Evolutionary conservation across 148 eudicot genomes (phyloP).

Genomic region (Rhododendron vialii): DNA sequence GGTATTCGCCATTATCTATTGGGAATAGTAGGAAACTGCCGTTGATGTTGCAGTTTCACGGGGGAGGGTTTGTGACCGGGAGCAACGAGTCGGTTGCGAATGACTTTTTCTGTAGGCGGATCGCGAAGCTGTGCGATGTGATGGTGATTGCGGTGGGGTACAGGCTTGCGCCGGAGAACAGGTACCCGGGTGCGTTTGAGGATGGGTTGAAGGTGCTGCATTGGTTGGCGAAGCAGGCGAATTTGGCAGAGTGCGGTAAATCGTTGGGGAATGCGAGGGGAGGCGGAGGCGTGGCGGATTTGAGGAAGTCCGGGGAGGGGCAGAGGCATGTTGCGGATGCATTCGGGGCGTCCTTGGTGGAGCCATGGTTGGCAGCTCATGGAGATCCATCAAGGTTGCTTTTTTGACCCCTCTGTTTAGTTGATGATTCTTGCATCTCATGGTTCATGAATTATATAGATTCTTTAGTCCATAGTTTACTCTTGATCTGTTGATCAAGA

Average conservation of each 20-base stretch:
- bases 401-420: not conserved
- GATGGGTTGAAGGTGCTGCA: conserved; percentile 87
- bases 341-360: conserved; percentile 86
- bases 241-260: conserved; percentile 87
- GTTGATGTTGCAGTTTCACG: conserved; percentile 89
- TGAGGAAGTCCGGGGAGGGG: conserved; percentile 52
- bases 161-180: conserved; percentile 86
- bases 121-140: conserved; percentile 79
- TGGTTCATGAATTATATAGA: not conserved
- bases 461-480: not conserved
- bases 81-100: conserved; percentile 82
- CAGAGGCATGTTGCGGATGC: conserved; percentile 68
- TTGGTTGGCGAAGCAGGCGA: conserved; percentile 88
- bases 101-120: conserved; percentile 78
- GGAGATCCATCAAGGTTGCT: conserved; percentile 82
- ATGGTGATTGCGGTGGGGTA: conserved; percentile 85
- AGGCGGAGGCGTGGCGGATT: conserved; percentile 44
- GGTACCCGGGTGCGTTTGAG: conserved; percentile 87
- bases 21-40: conserved; percentile 56
- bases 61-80: conserved; percentile 94
- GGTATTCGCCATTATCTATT: conserved; percentile 44
- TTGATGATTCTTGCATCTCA: not conserved
- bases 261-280: conserved; percentile 40
- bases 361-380: conserved; percentile 99
- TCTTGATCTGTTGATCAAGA: not conserved